Conservation (phyloP, 345 rosid species). For the Sonneratia caseolaris region DNA sequence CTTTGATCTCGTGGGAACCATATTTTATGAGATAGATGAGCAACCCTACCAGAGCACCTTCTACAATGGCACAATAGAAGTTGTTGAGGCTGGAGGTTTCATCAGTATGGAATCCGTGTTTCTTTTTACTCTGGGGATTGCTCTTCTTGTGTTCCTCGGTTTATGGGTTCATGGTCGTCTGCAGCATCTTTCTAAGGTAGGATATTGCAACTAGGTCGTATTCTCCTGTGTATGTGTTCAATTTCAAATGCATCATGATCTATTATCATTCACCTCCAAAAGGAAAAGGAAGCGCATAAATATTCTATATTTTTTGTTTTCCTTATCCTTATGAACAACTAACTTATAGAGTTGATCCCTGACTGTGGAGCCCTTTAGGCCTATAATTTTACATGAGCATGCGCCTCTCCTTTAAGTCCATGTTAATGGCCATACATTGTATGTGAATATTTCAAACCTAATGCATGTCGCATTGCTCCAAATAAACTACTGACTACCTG, state of each 20-base stretch:
- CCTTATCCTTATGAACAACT: neutral
- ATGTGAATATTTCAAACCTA: neutral
- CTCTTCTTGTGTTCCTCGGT: conserved; percentile 46
- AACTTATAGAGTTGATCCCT: neutral
- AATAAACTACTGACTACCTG: neutral
- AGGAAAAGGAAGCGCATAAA: neutral
- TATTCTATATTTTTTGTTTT: neutral
- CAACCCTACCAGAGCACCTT: conserved; percentile 63
- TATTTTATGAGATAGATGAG: conserved; percentile 68
- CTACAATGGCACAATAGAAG: conserved; percentile 85
- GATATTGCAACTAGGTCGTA: neutral
- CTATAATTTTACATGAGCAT: neutral
- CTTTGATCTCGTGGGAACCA: conserved; percentile 84
- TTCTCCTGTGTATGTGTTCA: neutral
- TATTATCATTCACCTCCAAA: neutral
- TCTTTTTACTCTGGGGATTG: conserved; percentile 61
- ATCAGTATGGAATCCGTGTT: conserved; percentile 80
- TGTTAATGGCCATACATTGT: neutral
- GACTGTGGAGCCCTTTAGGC: neutral
- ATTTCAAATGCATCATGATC: neutral
- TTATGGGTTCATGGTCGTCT: conserved; percentile 64
- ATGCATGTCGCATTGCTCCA: neutral
- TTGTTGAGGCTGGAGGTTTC: conserved; percentile 69
- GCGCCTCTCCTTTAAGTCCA: neutral
- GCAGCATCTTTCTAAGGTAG: conserved; percentile 73